A percentile compares a stretch with the other conserved stretches of the same genome.
phyloP scores from a whole-genome alignment of 768 basidiomycete genomes.

The Termitomyces sp. region DNA sequence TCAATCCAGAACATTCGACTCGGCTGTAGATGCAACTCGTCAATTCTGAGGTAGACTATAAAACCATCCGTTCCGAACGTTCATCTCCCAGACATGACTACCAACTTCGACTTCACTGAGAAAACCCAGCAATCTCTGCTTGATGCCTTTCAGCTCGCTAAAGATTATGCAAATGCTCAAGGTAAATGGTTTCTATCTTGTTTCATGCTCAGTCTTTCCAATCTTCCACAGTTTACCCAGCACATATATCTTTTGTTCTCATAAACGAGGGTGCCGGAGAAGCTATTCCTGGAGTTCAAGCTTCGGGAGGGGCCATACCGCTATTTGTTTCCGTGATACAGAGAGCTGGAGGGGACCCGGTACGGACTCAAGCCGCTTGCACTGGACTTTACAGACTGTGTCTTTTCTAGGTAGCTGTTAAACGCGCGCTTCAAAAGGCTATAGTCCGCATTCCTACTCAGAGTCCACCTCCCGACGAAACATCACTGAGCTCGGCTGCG shows the following conservation, averaged over 20 bases:
- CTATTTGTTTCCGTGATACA: conserved; percentile 76
- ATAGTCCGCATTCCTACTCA: conserved; percentile 83
- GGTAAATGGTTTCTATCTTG: conserved; percentile 32
- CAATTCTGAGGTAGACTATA: neutral
- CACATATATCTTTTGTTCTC: conserved; percentile 77
- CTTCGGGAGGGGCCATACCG: conserved; percentile 31
- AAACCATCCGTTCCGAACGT: conserved; percentile 1
- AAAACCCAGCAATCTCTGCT: conserved; percentile 68
- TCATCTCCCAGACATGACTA: conserved; percentile 28
- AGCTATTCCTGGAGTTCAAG: conserved; percentile 23
- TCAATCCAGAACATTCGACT: conserved; percentile 9
- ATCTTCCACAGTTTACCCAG: conserved; percentile 59
- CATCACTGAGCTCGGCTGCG: conserved; percentile 50
- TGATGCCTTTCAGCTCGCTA: conserved; percentile 74
- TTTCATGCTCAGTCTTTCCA: conserved; percentile 6
- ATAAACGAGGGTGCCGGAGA: conserved; percentile 59
- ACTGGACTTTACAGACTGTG: neutral
- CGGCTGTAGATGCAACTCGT: neutral
- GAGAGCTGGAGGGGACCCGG: conserved; percentile 81
- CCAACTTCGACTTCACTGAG: conserved; percentile 81
- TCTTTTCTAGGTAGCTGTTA: conserved; percentile 43
- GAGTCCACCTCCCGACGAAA: conserved; percentile 81
- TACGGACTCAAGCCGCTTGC: conserved; percentile 29
- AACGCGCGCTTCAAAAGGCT: conserved; percentile 66
- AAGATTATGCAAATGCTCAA: conserved; percentile 80